Base-by-base conservation (phyloP, 1,284 basidiomycete genomes). In the Ustilago esculenta region DNA sequence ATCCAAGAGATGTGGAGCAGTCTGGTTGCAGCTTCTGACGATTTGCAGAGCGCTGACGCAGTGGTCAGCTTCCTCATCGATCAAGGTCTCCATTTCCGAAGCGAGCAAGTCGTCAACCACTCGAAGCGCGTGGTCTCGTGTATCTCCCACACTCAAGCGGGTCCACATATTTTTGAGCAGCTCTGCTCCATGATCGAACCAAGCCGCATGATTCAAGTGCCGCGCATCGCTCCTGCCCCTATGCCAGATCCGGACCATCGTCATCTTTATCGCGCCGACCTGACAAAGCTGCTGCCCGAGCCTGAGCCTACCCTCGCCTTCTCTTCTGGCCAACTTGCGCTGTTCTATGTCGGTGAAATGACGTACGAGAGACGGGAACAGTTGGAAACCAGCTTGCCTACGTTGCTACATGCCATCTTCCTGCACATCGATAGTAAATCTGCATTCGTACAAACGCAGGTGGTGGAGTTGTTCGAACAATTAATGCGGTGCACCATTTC, bases 111-210 rank as follows among this genome's bases (percentile, higher is more conserved):
- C 79, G 87, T 94, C 55, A 85, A 85, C 43, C 90, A 91, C 75
- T 90, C 91, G 1, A 88, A 90, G 45, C 89, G 90, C 66, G 88
- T 94, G 46, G 87, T 95, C 24, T 90, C 92, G 0, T 94, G 89
- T 67, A 85, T 97, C 12, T 92, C 91, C 41, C 89, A 90, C 55
- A 91, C 91, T 20, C 85, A 86, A 5, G 87, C 90, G 11, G 92
- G 91, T 1, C 86, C 87, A 14, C 84, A 88, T 50, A 87, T 92
- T 37, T 91, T 93, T 71, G 88, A 90, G 71, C 92, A 94, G 54
- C 85, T 96, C 15, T 93, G 90, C 83, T 87, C 87, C 35, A 86
- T 94, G 71, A 90, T 95, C 53, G 90, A 92, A 65, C 92, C 93
- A 4, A 87, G 88, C 20, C 87, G 90, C 27, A 94, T 94, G 90